A percentile compares a stretch with the other conserved stretches of the same genome.
These are phyloP conservation scores for Pelargonium australe DNA, from an alignment of 441 rosid species.

Conservation along the genomic window DNA sequence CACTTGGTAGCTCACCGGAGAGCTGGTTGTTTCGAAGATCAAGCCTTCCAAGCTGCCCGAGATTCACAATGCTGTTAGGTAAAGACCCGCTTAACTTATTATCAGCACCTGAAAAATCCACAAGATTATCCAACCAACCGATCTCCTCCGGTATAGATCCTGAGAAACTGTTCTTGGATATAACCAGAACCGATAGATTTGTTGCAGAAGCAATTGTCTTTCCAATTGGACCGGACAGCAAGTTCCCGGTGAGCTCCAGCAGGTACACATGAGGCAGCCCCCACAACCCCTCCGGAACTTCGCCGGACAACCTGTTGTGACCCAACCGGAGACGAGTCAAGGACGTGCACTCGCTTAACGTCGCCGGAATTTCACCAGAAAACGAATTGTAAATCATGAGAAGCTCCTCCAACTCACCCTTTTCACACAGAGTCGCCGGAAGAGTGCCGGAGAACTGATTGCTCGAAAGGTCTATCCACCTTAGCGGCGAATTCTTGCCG, in stretches of 20 bases:
- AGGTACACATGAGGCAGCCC: slow-evolving; percentile 74
- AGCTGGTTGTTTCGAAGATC: slow-evolving; percentile 65
- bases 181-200: slow-evolving; percentile 50
- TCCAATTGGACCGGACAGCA: slow-evolving; percentile 58
- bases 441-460: slow-evolving; percentile 59
- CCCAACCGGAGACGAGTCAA: slow-evolving; percentile 66
- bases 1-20: slow-evolving; percentile 58
- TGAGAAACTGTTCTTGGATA: slow-evolving; percentile 54
- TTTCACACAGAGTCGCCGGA: slow-evolving; percentile 54
- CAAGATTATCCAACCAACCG: slow-evolving; percentile 51
- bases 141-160: slow-evolving; percentile 71
- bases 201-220: slow-evolving; percentile 54
- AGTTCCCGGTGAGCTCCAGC: slow-evolving; percentile 58
- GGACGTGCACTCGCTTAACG: slow-evolving; percentile 49
- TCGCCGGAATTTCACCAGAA: slow-evolving; percentile 60
- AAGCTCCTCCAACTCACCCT: slow-evolving; percentile 67
- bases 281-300: slow-evolving; percentile 68
- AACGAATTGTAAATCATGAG: slow-evolving; percentile 57
- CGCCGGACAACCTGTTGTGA: slow-evolving; percentile 58
- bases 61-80: slow-evolving; percentile 56
- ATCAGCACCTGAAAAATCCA: slow-evolving; percentile 48
- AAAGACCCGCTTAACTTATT: slow-evolving; percentile 59
- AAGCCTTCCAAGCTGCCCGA: slow-evolving; percentile 52
- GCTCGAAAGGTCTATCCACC: slow-evolving; percentile 67
- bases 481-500: slow-evolving; percentile 66